Evolutionary conservation across 2,329 filamentous ascomycete genomes (phyloP).

Genomic region (Penicillium expansum): DNA sequence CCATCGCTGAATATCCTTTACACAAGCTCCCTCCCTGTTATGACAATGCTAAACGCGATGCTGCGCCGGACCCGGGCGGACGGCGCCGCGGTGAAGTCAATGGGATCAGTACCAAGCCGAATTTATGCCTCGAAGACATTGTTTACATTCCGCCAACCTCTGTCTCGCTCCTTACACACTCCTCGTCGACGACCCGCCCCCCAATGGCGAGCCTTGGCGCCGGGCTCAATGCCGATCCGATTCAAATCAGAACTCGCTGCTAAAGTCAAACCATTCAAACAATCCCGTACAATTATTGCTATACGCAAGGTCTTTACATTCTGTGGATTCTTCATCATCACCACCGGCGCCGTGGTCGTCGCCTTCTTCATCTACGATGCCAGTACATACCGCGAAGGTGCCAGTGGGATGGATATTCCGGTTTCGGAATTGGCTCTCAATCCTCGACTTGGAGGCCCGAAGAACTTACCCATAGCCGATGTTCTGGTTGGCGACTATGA

Average conservation of each 20-base stretch:
- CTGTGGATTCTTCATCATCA: constrained; percentile 71
- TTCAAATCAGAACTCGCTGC: constrained; percentile 32
- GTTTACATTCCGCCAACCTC: constrained; percentile 10
- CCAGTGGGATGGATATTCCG: constrained; percentile 66
- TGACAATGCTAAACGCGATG: constrained; percentile 31
- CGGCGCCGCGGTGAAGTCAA: constrained; percentile 27
- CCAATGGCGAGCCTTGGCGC: constrained; percentile 22
- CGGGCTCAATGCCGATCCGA: constrained; percentile 29
- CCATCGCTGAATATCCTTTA: constrained; percentile 11
- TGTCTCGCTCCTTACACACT: constrained; percentile 24
- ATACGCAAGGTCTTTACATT: constrained; percentile 68
- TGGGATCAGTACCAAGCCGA: constrained; percentile 23
- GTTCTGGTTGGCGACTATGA: constrained; percentile 88
- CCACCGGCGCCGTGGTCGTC: constrained; percentile 67
- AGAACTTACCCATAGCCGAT: constrained; percentile 90
- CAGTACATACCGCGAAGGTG: constrained; percentile 76
- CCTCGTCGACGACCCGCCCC: constrained; percentile 19
- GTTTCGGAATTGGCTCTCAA: constrained; percentile 82
- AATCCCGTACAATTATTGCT: constrained; percentile 48
- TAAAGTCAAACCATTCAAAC: constrained; percentile 18
- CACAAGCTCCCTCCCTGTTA: constrained; percentile 8
- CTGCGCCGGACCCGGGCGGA: constrained; percentile 32
- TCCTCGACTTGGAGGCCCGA: constrained; percentile 80
- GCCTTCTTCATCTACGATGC: constrained; percentile 94
- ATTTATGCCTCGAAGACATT: constrained; percentile 17